Evolutionary conservation across 805 yeast species (phyloP).

Genomic region (Candida khao-thaluensis): DNA sequence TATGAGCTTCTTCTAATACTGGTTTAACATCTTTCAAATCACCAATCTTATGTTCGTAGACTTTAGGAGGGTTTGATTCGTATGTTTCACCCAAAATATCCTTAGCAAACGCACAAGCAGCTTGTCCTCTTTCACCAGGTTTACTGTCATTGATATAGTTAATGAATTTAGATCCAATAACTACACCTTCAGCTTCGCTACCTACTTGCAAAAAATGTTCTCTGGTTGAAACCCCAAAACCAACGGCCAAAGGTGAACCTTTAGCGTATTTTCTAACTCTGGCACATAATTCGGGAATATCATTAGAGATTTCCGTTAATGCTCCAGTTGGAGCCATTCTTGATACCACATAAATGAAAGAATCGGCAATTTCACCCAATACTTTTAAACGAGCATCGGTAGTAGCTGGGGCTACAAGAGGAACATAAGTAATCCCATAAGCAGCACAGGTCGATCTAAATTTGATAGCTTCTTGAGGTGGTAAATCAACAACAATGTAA

Average conservation of each 20-base stretch:
- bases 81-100: conserved; percentile 63
- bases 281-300: conserved; percentile 64
- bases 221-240: conserved; percentile 94
- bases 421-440: conserved; percentile 78
- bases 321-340: conserved; percentile 99
- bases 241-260: conserved; percentile 82
- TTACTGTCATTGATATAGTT: conserved; percentile 64
- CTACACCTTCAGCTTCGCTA: conserved; percentile 87
- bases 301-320: conserved; percentile 56
- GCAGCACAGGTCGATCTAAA: conserved; percentile 71
- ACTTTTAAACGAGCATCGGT: conserved; percentile 82
- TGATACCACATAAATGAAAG: conserved; percentile 94
- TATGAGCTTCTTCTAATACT: conserved; percentile 55
- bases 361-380: conserved; percentile 84
- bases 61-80: conserved; percentile 27
- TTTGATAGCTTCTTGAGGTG: conserved; percentile 95
- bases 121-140: conserved; percentile 57
- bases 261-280: conserved; percentile 75
- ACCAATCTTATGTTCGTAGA: conserved; percentile 20
- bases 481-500: conserved; percentile 89
- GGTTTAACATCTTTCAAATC: conserved; percentile 33
- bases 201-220: conserved; percentile 86
- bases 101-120: conserved; percentile 66
- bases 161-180: conserved; percentile 86
- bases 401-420: conserved; percentile 95